Evolutionary conservation across 805 yeast species (phyloP).

Genomic region (Wickerhamiella bombiphila): DNA sequence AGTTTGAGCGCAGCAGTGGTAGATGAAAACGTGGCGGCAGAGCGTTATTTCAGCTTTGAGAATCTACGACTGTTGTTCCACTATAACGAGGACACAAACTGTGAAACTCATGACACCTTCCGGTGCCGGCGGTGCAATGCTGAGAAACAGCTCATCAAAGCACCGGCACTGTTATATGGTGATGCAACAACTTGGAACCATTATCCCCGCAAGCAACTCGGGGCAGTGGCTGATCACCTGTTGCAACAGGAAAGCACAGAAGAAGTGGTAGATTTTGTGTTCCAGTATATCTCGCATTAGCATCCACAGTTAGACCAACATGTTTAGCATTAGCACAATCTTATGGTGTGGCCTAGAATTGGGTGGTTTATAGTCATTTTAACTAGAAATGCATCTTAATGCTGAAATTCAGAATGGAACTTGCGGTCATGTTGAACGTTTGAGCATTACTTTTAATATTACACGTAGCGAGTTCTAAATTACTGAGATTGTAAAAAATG

Average conservation of each 20-base stretch:
- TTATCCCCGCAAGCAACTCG: conserved; percentile 42
- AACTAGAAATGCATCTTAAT: no score
- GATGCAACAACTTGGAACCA: conserved; percentile 98
- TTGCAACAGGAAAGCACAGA: conserved; percentile 54
- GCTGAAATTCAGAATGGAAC: no score
- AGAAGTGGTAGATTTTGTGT: conserved; percentile 67
- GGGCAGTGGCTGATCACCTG: conserved; percentile 58
- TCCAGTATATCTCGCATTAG: conserved; percentile 81
- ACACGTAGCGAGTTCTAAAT: no score
- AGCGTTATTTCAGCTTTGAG: conserved; percentile 75
- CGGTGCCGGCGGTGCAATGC: conserved; percentile 66
- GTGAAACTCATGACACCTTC: conserved; percentile 89
- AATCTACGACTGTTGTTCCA: conserved; percentile 61
- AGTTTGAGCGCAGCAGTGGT: conserved; percentile 91
- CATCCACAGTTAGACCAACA: no score
- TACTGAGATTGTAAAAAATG: no score
- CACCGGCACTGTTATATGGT: conserved; percentile 88
- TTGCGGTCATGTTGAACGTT: no score
- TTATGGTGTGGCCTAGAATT: no score
- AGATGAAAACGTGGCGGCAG: conserved; percentile 91
- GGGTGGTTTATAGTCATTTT: no score
- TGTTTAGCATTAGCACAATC: no score
- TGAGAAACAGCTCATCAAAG: conserved; percentile 45
- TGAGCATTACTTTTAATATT: no score
- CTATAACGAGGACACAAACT: conserved; percentile 44